Percentiles rank a stretch among this genome's conserved stretches.
phyloP scores from a whole-genome alignment of 129 eudicot genomes.

The Scalesia atractyloides region DNA sequence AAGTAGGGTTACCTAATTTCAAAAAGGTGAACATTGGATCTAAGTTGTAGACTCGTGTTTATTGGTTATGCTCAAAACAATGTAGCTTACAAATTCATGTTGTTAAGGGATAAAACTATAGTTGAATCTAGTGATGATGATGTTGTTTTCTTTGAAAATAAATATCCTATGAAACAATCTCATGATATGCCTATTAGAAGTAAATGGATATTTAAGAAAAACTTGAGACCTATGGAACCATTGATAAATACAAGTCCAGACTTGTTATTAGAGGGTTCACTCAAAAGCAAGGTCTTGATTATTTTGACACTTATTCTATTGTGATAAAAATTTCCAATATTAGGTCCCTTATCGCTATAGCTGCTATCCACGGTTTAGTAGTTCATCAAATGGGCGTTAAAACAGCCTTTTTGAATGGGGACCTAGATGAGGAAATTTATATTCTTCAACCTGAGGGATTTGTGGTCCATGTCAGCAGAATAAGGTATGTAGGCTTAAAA shows the following conservation, averaged over 20 bases:
- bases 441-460: not conserved
- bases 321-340: not conserved
- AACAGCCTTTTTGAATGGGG: not conserved
- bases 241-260: not conserved
- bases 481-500: not conserved
- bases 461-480: not conserved
- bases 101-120: not conserved
- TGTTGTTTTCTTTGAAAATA: not conserved
- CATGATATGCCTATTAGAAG: not conserved
- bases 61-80: conserved; percentile 2
- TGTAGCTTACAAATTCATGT: not conserved
- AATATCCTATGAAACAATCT: not conserved
- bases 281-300: not conserved
- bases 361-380: not conserved
- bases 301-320: not conserved
- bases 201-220: too few relatives aligned
- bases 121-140: not conserved
- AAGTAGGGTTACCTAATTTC: not conserved
- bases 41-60: not conserved
- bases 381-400: not conserved
- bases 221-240: not conserved
- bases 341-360: not conserved
- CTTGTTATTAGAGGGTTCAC: not conserved
- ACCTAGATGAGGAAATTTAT: not conserved
- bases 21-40: not conserved